These are phyloP conservation scores for Xerophyta viscosa DNA, from an alignment of 106 monocot genomes.

Conservation along the genomic window DNA sequence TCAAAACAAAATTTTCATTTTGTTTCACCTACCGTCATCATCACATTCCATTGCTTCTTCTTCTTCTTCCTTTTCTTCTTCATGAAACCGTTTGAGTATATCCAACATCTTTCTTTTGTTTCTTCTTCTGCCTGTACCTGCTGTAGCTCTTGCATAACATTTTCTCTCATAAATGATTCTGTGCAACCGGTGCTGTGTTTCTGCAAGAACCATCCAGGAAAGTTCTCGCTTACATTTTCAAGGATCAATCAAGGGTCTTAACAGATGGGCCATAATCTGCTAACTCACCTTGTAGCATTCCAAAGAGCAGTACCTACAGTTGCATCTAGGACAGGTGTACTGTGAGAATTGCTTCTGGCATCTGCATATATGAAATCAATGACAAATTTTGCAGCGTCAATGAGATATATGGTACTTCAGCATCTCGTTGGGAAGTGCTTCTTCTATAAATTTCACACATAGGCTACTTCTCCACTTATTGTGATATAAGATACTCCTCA, in stretches of 20 bases:
- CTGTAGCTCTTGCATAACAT: conserved; percentile 79
- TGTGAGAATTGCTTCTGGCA: conserved; percentile 93
- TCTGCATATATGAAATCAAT: too few species aligned
- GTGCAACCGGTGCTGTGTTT: conserved; percentile 75
- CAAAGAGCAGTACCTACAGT: conserved; percentile 81
- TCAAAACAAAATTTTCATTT: too few species aligned
- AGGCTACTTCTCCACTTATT: too few species aligned
- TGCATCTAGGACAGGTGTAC: conserved; percentile 96
- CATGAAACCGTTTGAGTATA: conserved; percentile 79
- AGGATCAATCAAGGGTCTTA: neutral
- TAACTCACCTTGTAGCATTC: conserved; percentile 79
- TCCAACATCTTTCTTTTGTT: conserved; percentile 75
- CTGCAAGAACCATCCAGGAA: conserved; percentile 39
- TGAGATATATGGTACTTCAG: neutral
- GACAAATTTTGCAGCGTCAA: too few species aligned
- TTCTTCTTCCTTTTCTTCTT: conserved; percentile 83
- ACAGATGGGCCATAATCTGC: too few species aligned
- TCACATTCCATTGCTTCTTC: conserved; percentile 21
- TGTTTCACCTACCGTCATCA: conserved; percentile 52
- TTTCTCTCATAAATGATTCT: conserved; percentile 95
- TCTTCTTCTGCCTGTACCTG: conserved; percentile 64
- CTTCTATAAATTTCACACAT: neutral
- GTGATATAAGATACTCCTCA: too few species aligned
- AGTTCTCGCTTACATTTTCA: too few species aligned
- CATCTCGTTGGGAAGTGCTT: neutral